Percentiles rank a stretch among this genome's conserved stretches.
phyloP scores from a whole-genome alignment of 2,329 filamentous ascomycete genomes.

The Celoporthe dispersa region DNA sequence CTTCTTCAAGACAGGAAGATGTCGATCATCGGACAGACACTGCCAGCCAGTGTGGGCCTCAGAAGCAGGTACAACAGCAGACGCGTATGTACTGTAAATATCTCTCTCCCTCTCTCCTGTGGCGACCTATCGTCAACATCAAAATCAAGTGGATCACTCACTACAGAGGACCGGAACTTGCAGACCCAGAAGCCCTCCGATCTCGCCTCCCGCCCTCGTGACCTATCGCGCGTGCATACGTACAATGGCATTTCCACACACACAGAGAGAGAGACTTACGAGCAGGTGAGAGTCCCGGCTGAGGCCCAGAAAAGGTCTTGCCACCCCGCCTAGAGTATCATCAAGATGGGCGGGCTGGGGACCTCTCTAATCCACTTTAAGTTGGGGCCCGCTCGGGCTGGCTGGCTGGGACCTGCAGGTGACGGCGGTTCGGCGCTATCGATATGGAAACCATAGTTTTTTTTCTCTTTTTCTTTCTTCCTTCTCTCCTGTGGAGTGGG shows the following conservation, averaged over 20 bases:
- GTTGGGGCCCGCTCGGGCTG: neutral
- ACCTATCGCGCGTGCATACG: neutral
- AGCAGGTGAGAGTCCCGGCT: neutral
- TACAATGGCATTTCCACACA: neutral
- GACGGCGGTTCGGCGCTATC: constrained; percentile 12
- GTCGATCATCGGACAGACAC: neutral
- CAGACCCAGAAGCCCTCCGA: neutral
- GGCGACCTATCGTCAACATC: neutral
- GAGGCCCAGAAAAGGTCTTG: neutral
- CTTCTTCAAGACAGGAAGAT: neutral
- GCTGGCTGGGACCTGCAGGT: neutral
- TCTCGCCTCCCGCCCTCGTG: neutral
- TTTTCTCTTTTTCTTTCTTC: no score
- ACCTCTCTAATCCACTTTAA: neutral
- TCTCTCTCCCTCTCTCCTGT: neutral
- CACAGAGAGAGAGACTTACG: neutral
- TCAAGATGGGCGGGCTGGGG: neutral
- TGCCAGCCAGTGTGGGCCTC: neutral
- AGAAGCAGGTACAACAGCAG: neutral
- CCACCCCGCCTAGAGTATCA: constrained; percentile 4
- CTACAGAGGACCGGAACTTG: neutral
- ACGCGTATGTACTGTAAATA: neutral
- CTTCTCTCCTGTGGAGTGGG: neutral
- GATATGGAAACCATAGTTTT: neutral
- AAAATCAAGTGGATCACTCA: neutral